Conservation (phyloP, 1,284 basidiomycete species). For the Schizopora paradoxa region DNA sequence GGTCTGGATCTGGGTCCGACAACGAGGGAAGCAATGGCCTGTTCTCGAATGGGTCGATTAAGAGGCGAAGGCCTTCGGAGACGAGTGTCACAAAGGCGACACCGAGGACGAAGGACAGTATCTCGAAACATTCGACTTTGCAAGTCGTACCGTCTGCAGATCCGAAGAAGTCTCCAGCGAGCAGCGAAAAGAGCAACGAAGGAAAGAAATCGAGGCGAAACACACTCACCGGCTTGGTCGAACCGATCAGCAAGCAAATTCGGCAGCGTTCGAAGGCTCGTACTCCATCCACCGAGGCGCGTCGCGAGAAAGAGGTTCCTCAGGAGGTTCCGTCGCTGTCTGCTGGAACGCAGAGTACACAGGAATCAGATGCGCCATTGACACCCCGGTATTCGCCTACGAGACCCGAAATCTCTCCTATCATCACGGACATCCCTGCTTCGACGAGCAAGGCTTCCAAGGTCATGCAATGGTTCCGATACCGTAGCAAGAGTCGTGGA, state of each 20-base stretch:
- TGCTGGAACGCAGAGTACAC: neutral
- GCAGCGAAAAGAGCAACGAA: conserved; percentile 19
- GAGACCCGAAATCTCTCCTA: neutral
- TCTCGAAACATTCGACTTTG: conserved; percentile 32
- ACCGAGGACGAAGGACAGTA: conserved; percentile 7
- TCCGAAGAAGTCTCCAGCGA: conserved; percentile 12
- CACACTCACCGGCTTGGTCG: conserved; percentile 79
- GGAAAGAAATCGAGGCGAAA: conserved; percentile 64
- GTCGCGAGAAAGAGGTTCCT: conserved; percentile 13
- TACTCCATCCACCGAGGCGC: conserved; percentile 28
- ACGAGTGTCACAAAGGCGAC: conserved; percentile 23
- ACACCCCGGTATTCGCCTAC: conserved; percentile 21
- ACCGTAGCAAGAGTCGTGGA: conserved; percentile 50
- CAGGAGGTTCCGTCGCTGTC: neutral
- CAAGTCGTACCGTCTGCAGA: conserved; percentile 27
- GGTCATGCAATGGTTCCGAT: conserved; percentile 80
- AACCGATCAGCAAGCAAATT: conserved; percentile 60
- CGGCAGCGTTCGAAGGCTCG: conserved; percentile 43
- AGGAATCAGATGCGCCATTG: conserved; percentile 5
- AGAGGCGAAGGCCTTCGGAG: conserved; percentile 21
- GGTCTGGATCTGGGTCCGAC: conserved; percentile 32
- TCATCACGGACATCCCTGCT: conserved; percentile 42
- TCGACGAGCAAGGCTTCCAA: conserved; percentile 69
- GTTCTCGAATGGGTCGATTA: conserved; percentile 10
- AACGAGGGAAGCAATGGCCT: conserved; percentile 3